Conservation (phyloP, 805 yeast species). For the Pichia cabralensis region DNA sequence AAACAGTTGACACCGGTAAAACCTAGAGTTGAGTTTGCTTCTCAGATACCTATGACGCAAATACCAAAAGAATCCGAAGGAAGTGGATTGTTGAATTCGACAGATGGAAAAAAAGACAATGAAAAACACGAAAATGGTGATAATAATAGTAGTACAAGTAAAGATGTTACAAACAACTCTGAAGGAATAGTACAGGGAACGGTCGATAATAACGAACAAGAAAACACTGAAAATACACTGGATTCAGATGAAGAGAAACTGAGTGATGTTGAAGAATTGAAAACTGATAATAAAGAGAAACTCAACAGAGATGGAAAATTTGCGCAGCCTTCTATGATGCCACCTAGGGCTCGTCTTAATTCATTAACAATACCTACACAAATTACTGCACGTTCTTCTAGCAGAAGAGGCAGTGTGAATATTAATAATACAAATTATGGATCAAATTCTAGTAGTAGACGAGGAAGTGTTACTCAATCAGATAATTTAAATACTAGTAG, state of each 20-base stretch:
- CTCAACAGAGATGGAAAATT: not conserved
- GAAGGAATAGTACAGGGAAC: no score
- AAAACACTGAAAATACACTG: no score
- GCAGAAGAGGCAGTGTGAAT: not conserved
- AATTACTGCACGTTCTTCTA: conserved; percentile 1
- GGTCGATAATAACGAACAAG: no score
- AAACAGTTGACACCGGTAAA: no score
- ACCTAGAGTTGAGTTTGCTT: no score
- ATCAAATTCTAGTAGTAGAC: not conserved
- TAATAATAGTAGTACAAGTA: no score
- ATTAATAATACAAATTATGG: not conserved
- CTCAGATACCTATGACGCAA: no score
- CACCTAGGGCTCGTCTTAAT: conserved; percentile 5
- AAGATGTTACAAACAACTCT: no score
- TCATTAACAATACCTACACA: conserved; percentile 11
- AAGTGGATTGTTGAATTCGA: no score
- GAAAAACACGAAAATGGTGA: no score
- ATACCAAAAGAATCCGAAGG: not conserved
- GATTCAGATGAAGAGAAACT: conserved; percentile 1
- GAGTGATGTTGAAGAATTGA: conserved; percentile 6
- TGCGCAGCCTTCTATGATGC: not conserved
- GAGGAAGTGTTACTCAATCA: not conserved
- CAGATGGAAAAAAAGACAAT: no score
- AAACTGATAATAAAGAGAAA: no score
- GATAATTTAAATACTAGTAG: not conserved